Base-by-base conservation (phyloP, 129 eudicot genomes). In the Pseudognaphalium luteoalbum region DNA sequence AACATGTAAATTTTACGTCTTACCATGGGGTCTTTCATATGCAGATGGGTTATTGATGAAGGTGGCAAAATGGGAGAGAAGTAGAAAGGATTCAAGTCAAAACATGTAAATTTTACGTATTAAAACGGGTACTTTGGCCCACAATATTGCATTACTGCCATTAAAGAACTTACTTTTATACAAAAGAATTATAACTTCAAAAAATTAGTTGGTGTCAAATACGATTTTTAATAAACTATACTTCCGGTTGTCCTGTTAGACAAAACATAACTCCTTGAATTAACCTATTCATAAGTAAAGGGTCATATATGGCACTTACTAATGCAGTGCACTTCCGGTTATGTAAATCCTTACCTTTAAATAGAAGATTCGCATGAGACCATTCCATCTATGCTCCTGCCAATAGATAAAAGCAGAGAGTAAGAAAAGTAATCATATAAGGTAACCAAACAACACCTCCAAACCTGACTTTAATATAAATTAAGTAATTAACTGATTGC, bases 301-400 rank as follows among this genome's bases (percentile, higher is more conserved):
- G 35, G 28, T 39, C 50, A 67, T 6, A 68, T 25, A 30, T 25
- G 33, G 2, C 15, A 61, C 63, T 58, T 21, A 58, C 63, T 4
- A 17, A 58, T 21, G 28, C 22, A n/a, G 20, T 17, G 17, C 8
- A 57, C 63, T 57, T 6, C 28, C 1, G 15, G 28, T 19, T 32
- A 7, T 66, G 41, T 11, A 28, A 72, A 64, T 72, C 42, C 68
- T 70, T 70, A 60, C 76, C 76, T 78, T 50, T 70, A 78, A 61
- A 42, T 8, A 3, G 9, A 61, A 70, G 30, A 70, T 70, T 44
- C 70, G 20, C 63, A 70, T 37, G 11, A 59, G 39, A 60, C 35
- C 70, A 30, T 70, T 78, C 37, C 71, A 44, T 59, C 71, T 59
- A 78, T 30, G 71, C 71, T 60, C 62, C 76, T 78, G 81, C 71